Base-by-base conservation (phyloP, 345 rosid species). In the Aegle marmelos region DNA sequence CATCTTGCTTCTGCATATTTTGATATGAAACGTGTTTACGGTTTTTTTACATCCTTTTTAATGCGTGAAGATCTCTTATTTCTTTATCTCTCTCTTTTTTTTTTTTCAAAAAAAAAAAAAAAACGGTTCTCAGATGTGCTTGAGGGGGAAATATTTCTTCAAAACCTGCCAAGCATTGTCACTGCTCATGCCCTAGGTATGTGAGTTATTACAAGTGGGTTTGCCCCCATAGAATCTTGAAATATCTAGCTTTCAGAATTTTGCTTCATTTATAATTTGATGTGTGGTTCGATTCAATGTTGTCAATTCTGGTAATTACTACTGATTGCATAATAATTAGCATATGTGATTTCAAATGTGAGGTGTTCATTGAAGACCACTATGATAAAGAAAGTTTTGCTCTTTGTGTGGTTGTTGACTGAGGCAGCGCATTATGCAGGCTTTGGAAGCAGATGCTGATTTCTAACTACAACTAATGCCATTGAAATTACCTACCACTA, bases 121-220 rank as follows among this genome's bases (percentile, higher is more conserved):
- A 36, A 37, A 10, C 34, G 54, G 56, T 71, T 74, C n/a, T 34
- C 86, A 96, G 98, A 94, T 86, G 94, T 94, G 80, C 97, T 96
- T 8, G 92, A 91, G 82, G 98, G 99, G 74, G 94, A 96, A 84
- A 89, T 96, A 84, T 96, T 96, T 90, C 97, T 96, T 79, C 99
- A 94, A 73, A 96, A 94, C 87, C 84, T 94, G 86, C 98, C 99
- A 69, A 96, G 99, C 80, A 90, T 96, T 64, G 82, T 92, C 77
- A 82, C 90, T 68, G 95, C 97, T 83, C 98, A 96, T 82, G 97
- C 92, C 71, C 84, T 96, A 84, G 99, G 99, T 94, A 89, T 75
- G 78, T 27, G n/a, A 39, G 41, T 37, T 36, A 68, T 63, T 37
- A 59, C 30, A 63, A 36, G 25, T 62, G 36, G 45, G 73, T 67